Percentiles rank a stretch among this genome's conserved stretches.
Evolutionary conservation across 2,329 filamentous ascomycete species (phyloP).

Genomic region (Cercospora zeina): DNA sequence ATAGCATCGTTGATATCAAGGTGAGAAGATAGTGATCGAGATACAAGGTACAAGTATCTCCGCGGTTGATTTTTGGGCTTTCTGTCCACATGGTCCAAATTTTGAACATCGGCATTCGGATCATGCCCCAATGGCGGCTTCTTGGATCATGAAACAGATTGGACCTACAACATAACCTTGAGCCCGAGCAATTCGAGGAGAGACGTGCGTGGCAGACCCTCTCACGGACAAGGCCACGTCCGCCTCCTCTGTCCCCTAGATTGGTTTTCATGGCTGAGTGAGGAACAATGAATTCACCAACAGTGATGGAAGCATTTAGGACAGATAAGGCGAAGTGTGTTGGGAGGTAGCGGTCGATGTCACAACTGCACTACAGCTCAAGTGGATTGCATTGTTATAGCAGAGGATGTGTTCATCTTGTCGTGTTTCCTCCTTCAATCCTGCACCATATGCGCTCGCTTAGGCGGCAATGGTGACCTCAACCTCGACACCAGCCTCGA

Average conservation of each 20-base stretch:
- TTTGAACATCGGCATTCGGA: not conserved
- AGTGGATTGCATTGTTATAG: slow-evolving; percentile 14
- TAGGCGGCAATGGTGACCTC: slow-evolving; percentile 90
- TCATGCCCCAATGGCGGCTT: not conserved
- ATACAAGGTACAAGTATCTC: not conserved
- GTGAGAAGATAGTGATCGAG: not conserved
- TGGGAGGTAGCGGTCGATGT: not conserved
- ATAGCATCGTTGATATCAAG: not conserved
- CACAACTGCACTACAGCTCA: not conserved
- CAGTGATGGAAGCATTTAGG: not conserved
- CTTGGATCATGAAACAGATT: too few relatives aligned
- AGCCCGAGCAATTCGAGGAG: too few relatives aligned
- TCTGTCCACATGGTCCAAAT: not conserved
- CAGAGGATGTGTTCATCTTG: slow-evolving; percentile 11
- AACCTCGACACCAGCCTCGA: slow-evolving; percentile 89
- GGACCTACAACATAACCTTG: too few relatives aligned
- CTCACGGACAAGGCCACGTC: not conserved
- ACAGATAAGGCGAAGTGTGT: not conserved
- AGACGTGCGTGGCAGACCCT: too few relatives aligned
- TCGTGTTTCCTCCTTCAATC: slow-evolving; percentile 4
- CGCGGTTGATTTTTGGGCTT: not conserved
- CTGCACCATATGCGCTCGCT: slow-evolving; percentile 19
- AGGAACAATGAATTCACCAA: too few relatives aligned
- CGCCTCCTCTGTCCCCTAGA: not conserved
- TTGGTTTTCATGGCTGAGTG: not conserved